Conservation (phyloP, 179 eudicot species). For the Patellifolia procumbens region DNA sequence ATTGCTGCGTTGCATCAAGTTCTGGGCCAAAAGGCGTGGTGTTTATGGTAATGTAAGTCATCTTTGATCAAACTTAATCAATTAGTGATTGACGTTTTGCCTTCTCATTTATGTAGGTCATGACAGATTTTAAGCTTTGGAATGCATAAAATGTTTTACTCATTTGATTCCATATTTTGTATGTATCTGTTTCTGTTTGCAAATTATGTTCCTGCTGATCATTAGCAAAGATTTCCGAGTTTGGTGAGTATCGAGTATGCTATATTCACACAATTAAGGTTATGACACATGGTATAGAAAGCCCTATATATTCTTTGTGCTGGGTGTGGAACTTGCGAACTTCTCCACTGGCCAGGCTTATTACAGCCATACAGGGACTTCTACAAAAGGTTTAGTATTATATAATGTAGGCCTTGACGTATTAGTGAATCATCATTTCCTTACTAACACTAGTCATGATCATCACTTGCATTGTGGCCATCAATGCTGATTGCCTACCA, state of each 20-base stretch:
- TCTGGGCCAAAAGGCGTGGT: slow-evolving; percentile 71
- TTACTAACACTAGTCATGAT: neutral
- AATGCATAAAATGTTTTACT: neutral
- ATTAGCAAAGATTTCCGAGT: too few species aligned
- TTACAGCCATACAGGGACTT: neutral
- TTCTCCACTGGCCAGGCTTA: neutral
- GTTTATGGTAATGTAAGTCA: slow-evolving; percentile 64
- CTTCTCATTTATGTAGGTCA: neutral
- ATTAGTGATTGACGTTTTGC: neutral
- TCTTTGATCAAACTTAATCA: neutral
- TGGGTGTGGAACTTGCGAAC: neutral
- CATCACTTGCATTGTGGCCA: neutral
- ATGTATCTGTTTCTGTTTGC: neutral
- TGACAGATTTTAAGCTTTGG: neutral
- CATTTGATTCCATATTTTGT: neutral
- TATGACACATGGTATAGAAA: neutral
- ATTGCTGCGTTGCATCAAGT: slow-evolving; percentile 57
- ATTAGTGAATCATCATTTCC: neutral
- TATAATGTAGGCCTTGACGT: neutral
- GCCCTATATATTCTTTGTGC: neutral
- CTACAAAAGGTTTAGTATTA: neutral
- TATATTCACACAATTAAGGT: neutral
- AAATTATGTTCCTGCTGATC: too few species aligned
- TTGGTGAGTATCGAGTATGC: too few species aligned
- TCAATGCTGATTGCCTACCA: too few species aligned